Conservation (phyloP, 164 flowering plant species). For the Euptelea pleiosperma region DNA sequence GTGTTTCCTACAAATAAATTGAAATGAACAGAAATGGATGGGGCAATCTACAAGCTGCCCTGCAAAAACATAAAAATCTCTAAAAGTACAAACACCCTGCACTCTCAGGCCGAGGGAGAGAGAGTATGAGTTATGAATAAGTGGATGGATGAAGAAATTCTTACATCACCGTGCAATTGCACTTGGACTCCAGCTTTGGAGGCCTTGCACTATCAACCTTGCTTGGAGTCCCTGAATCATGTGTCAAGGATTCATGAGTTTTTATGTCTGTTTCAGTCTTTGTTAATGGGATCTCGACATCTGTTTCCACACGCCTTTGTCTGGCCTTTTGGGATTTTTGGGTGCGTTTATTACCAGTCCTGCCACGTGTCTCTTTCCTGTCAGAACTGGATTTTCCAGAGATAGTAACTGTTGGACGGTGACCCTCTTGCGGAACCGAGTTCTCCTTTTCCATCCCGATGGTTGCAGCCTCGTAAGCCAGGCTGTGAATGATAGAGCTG, state of each 20-base stretch:
- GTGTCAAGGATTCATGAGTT: constrained; percentile 25
- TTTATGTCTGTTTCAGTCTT: constrained; percentile 44
- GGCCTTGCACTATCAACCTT: constrained; percentile 48
- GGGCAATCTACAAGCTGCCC: constrained; percentile 30
- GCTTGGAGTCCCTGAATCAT: constrained; percentile 37
- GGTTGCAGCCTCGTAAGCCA: constrained; percentile 78
- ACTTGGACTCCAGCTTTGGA: constrained; percentile 84
- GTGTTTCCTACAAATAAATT: constrained; percentile 47
- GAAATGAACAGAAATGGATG: constrained; percentile 24
- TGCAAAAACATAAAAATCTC: constrained; percentile 20
- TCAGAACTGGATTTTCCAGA: constrained; percentile 48
- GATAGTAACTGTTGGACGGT: constrained; percentile 54
- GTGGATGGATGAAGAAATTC: background rate
- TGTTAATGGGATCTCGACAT: constrained; percentile 29
- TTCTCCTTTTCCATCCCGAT: constrained; percentile 72
- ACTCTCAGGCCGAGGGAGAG: constrained; percentile 10
- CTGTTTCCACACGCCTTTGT: constrained; percentile 45
- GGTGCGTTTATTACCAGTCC: constrained; percentile 37
- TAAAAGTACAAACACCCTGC: constrained; percentile 25
- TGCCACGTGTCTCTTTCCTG: constrained; percentile 35
- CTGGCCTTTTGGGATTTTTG: constrained; percentile 52
- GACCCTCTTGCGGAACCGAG: constrained; percentile 39
- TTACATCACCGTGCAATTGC: constrained; percentile 91
- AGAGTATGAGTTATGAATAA: too few species aligned
- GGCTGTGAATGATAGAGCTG: constrained; percentile 76